Evolutionary conservation across 169 alveolate genomes (phyloP), one percentile per base, ranked within the genome.

Genomic region (Plasmodium berghei): DNA sequence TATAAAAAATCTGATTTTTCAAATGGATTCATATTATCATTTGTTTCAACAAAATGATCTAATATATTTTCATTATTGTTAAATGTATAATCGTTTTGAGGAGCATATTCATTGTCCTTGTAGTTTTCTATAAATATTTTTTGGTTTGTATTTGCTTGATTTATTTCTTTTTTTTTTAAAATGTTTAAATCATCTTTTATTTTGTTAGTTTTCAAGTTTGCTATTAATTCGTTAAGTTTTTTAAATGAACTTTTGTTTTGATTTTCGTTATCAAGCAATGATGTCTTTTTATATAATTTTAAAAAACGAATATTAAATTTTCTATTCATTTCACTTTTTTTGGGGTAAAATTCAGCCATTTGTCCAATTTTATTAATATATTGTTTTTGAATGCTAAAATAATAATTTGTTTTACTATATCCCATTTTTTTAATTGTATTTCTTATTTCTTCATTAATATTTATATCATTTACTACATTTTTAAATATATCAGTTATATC

Each of bases 391-490:
- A 77, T 63, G 18, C 14, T 46, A 67, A 75, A 77, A 52, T 48
- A 77, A 58, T 77, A 64, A 24, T 74, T 63, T 5, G 54, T 34
- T 52, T 55, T 77, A 24, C 89, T 77, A 16, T 63, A 70, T 9
- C 89, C 75, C 54, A 77, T 77, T 77, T 77, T 77, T 63, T 77
- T 52, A 18, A 52, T 64, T 26, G 66, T 75, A 28, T 9, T 77
- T 52, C 58, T 63, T 18, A 77, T 49, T 18, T 28, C 89, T 6
- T 58, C 46, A 64, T 46, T 49, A n/a, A 77, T 12, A 0, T 77
- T 77, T 24, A 6, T 16, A 63, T 64, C 64, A 0, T 77, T 18
- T 40, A 40, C 16, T 12, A 77, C 40, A 20, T 45, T 40, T 28
- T 20, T 34, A 8, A 63, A 55, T 1, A 40, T 28, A 16, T 77